Percentiles rank a stretch among this genome's conserved stretches.
Conservation (phyloP, 352 stramenopile genomes). For the Globisporangium alternatum region DNA sequence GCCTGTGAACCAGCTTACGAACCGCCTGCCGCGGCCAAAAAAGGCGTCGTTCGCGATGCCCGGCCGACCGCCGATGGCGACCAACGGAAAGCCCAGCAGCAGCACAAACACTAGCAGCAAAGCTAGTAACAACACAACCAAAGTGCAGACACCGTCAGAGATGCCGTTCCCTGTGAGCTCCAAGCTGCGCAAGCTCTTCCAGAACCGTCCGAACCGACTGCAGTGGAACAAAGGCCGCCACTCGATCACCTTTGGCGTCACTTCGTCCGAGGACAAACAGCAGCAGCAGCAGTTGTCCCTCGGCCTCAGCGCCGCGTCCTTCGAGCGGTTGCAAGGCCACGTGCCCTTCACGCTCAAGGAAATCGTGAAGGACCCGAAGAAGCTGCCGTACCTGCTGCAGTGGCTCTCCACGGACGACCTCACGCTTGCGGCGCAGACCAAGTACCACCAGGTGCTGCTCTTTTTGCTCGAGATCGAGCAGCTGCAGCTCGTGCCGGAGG, state of each 20-base stretch:
- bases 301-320: constrained; percentile 51
- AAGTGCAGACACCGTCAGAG: not conserved
- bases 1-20: constrained; percentile 26
- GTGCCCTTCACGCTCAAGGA: constrained; percentile 82
- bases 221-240: constrained; percentile 44
- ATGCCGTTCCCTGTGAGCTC: constrained; percentile 67
- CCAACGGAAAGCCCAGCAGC: not conserved
- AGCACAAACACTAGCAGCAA: constrained; percentile 2
- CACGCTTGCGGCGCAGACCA: constrained; percentile 29
- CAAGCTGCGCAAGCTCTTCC: constrained; percentile 73
- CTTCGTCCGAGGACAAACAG: constrained; percentile 19
- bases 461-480: constrained; percentile 85
- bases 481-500: constrained; percentile 62
- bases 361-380: constrained; percentile 85
- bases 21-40: constrained; percentile 23
- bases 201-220: constrained; percentile 43
- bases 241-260: not conserved
- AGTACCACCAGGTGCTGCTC: constrained; percentile 83
- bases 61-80: not conserved
- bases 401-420: constrained; percentile 63
- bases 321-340: constrained; percentile 73
- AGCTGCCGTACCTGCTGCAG: constrained; percentile 74
- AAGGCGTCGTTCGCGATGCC: constrained; percentile 26
- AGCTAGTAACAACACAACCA: not conserved
- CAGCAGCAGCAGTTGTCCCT: constrained; percentile 44